These are phyloP conservation scores for Apiospora marii DNA, from an alignment of 2,329 filamentous ascomycete genomes.

Conservation along the genomic window DNA sequence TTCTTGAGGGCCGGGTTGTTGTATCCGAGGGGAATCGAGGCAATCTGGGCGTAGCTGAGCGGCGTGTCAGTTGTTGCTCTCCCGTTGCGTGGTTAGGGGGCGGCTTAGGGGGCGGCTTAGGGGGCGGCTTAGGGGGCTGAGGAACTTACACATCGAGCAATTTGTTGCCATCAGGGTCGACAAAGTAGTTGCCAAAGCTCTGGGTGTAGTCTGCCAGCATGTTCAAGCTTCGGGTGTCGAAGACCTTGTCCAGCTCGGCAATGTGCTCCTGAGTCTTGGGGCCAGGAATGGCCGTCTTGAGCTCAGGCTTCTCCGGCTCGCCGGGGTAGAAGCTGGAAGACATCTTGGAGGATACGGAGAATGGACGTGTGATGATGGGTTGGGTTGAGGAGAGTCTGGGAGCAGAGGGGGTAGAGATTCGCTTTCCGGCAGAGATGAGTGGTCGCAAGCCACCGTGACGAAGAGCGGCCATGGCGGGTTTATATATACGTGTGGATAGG, in stretches of 20 bases:
- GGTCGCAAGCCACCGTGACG: constrained; percentile 39
- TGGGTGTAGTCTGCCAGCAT: constrained; percentile 80
- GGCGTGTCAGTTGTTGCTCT: not conserved
- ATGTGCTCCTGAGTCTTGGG: constrained; percentile 75
- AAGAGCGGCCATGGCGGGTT: constrained; percentile 38
- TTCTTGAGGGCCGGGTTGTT: constrained; percentile 81
- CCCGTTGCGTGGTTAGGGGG: not conserved
- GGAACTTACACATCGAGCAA: constrained; percentile 73
- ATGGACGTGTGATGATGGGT: constrained; percentile 31
- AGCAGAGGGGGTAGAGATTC: constrained; percentile 28
- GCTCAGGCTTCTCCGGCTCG: constrained; percentile 60
- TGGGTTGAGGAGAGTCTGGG: constrained; percentile 27
- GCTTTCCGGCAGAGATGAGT: constrained; percentile 33
- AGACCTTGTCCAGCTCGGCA: constrained; percentile 77
- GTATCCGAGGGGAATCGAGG: constrained; percentile 91
- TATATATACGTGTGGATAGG: constrained; percentile 7
- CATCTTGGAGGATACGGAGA: constrained; percentile 37
- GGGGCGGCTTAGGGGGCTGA: no score
- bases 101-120: no score
- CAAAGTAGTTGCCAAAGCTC: constrained; percentile 82
- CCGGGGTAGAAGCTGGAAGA: constrained; percentile 42
- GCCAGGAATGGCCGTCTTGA: constrained; percentile 75
- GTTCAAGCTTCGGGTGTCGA: constrained; percentile 86
- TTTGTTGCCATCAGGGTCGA: constrained; percentile 74
- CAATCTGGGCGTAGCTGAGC: constrained; percentile 83